Conservation (phyloP, 148 eudicot species). For the Diospyros lotus region DNA sequence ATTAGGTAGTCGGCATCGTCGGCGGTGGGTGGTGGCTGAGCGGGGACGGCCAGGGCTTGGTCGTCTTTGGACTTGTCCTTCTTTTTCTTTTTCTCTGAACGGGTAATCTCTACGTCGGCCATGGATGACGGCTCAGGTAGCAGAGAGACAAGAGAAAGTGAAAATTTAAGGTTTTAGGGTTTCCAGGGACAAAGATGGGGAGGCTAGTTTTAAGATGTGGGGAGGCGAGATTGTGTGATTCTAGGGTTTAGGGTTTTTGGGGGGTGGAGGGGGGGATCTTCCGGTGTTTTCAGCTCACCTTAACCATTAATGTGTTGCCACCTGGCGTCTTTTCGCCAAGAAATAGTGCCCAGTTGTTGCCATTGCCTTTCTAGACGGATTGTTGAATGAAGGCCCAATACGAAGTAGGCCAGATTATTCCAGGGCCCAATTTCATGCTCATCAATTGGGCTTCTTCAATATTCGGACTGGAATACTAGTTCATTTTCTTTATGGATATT, state of each 20-base stretch:
- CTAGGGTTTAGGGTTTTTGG: constrained; percentile 15
- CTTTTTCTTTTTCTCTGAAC: constrained; percentile 58
- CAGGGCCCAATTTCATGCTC: no score
- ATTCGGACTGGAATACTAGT: no score
- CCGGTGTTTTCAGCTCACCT: no score
- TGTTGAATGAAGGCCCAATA: no score
- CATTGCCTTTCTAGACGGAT: no score
- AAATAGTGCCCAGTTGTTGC: no score
- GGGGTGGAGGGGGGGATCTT: neutral
- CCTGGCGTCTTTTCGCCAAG: no score
- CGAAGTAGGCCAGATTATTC: no score
- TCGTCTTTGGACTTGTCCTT: constrained; percentile 29
- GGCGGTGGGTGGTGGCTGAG: neutral
- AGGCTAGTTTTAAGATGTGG: neutral
- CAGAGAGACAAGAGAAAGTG: no score
- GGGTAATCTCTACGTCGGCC: constrained; percentile 46
- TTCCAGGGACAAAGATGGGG: neutral
- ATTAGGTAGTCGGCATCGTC: constrained; percentile 37
- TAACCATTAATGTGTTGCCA: no score
- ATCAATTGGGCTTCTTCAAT: no score
- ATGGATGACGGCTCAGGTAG: constrained; percentile 21
- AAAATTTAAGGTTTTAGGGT: neutral
- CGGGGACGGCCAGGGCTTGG: neutral
- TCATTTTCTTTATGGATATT: no score
- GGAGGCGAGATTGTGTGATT: neutral